Evolutionary conservation across 179 eudicot genomes (phyloP), one percentile per base, ranked within the genome.

Genomic region (Amaranthus tricolor): DNA sequence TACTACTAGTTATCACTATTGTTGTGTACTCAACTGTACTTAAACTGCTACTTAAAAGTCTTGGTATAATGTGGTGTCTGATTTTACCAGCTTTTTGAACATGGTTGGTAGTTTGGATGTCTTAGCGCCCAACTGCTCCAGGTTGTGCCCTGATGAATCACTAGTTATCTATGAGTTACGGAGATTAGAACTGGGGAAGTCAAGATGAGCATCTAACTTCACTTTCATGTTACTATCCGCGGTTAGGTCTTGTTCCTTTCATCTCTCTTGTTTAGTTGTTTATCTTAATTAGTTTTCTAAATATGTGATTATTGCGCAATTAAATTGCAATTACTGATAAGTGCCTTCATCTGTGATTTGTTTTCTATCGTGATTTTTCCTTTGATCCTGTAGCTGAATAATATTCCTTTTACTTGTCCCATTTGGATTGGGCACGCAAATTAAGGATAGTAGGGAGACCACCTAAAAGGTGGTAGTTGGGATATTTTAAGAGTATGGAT

Each of bases 171-270:
- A 43, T 68, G 11, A 51, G n/a, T 20, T 51, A 0, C 58, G 51
- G 58, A 13, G 57, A 20, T 50, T 68, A 21, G 72, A 66, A 48
- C 40, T 66, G 20, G n/a, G 17, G 71, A 67, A 53, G 58, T 51
- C 9, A 52, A 51, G 45, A 68, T 67, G 47, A 12, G 7, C 20
- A 53, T 52, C 59, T 20, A 53, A 53, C 61, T 54, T 53, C 6
- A 13, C 51, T 68, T 6, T 48, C 70, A 19, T 14, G 24, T 50
- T 9, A 40, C 48, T 61, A 12, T 12, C 19, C 17, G 31, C 48
- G 52, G 47, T 4, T 52, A n/a, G n/a, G 7, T 51, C 6, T 54
- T 12, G 15, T 56, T 7, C 14, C 7, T 43, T 63, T 62, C 6
- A 0, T 13, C 47, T 6, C 20, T n/a, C n/a, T 50, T 21, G 45